Percentiles rank a stretch among this genome's conserved stretches.
phyloP scores from a whole-genome alignment of 345 rosid genomes.

The Aurinia saxatilis region DNA sequence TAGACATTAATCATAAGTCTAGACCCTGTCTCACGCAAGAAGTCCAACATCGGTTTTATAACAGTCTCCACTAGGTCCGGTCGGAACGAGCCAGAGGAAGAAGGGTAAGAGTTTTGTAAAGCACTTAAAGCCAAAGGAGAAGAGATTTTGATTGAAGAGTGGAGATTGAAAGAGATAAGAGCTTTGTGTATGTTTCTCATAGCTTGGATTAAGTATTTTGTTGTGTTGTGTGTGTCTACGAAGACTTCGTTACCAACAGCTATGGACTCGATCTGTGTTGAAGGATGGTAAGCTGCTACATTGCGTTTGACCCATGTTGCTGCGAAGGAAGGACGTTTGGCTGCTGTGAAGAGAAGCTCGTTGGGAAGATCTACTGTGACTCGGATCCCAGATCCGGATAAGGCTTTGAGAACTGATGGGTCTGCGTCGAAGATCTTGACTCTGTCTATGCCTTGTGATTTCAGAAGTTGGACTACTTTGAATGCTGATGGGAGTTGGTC shows the following conservation, averaged over 20 bases:
- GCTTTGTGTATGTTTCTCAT: slow-evolving; percentile 85
- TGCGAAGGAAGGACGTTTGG: slow-evolving; percentile 50
- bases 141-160: slow-evolving; percentile 62
- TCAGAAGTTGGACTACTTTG: slow-evolving; percentile 64
- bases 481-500: slow-evolving; percentile 68
- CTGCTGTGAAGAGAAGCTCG: slow-evolving; percentile 55
- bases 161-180: slow-evolving; percentile 47
- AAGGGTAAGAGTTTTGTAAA: slow-evolving; percentile 71
- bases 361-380: slow-evolving; percentile 90
- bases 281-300: slow-evolving; percentile 59
- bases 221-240: slow-evolving; percentile 72
- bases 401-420: slow-evolving; percentile 65
- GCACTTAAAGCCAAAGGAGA: slow-evolving; percentile 90
- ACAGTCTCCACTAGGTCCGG: slow-evolving; percentile 64
- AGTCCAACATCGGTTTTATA: slow-evolving; percentile 68
- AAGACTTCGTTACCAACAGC: slow-evolving; percentile 96
- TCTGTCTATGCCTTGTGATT: slow-evolving; percentile 57
- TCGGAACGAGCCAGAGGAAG: slow-evolving; percentile 88
- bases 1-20: slow-evolving; percentile 86
- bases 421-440: slow-evolving; percentile 84
- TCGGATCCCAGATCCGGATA: slow-evolving; percentile 69
- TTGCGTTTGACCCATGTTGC: slow-evolving; percentile 64
- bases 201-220: slow-evolving; percentile 62
- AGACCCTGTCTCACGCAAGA: slow-evolving; percentile 87
- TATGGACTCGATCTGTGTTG: slow-evolving; percentile 76